Conservation (phyloP, 352 stramenopile species). For the Globisporangium megalacanthum region DNA sequence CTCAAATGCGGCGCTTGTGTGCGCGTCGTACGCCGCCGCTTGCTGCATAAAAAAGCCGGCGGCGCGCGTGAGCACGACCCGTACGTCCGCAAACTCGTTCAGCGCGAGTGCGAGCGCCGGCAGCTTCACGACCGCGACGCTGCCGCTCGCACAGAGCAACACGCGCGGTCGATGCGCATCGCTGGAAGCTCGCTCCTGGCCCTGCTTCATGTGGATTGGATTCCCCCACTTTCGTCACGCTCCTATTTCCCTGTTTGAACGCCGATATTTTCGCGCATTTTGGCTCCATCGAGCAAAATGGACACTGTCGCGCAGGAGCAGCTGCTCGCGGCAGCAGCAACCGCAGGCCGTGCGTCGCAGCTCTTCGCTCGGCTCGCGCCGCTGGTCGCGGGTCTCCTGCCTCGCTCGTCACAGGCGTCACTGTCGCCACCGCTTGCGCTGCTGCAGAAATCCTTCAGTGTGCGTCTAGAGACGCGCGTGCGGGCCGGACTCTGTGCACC, state of each 20-base stretch:
- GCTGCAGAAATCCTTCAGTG: constrained; percentile 6
- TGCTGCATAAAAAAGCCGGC: constrained; percentile 81
- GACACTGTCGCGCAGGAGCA: constrained; percentile 20
- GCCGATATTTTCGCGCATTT: background rate
- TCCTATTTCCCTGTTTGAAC: background rate
- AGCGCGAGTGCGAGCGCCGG: constrained; percentile 75
- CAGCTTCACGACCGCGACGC: constrained; percentile 85
- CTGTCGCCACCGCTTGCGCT: background rate
- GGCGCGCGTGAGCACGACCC: constrained; percentile 72
- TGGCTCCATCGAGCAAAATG: constrained; percentile 1
- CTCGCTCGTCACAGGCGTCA: background rate
- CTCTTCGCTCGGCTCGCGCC: constrained; percentile 12
- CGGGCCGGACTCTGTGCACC: constrained; percentile 4
- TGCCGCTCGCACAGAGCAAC: constrained; percentile 76
- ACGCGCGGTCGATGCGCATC: constrained; percentile 30
- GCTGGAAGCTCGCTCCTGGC: background rate
- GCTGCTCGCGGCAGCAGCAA: constrained; percentile 17
- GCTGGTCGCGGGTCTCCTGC: constrained; percentile 3
- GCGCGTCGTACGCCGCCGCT: constrained; percentile 65
- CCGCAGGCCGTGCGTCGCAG: constrained; percentile 13
- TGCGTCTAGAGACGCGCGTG: constrained; percentile 9
- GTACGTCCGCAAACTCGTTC: constrained; percentile 47
- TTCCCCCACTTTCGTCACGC: background rate
- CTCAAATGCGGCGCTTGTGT: constrained; percentile 38
- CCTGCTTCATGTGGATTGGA: background rate